Percentiles rank a stretch among this genome's conserved stretches.
These are phyloP conservation scores for Tetrastigma voinierianum DNA, from an alignment of 164 flowering plant species.

Conservation along the genomic window DNA sequence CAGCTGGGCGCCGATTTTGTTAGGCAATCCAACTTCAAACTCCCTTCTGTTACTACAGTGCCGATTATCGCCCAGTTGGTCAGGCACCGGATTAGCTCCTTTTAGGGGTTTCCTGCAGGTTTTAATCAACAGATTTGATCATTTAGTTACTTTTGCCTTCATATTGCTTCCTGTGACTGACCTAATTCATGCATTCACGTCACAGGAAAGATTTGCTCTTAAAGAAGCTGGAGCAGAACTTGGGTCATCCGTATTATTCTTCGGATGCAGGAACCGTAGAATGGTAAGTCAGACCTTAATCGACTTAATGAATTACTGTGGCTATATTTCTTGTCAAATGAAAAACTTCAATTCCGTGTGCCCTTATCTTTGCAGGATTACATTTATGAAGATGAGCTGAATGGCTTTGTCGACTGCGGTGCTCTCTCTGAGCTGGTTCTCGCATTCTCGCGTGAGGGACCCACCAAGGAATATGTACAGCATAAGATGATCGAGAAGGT, in stretches of 20 bases:
- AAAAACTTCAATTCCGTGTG: background rate
- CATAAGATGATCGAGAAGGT: conserved; percentile 94
- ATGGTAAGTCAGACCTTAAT: conserved; percentile 45
- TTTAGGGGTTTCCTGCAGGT: conserved; percentile 99
- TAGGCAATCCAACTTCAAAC: conserved; percentile 88
- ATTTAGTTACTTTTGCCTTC: background rate
- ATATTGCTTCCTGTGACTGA: background rate
- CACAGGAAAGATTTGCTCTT: conserved; percentile 86
- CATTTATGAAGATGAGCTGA: conserved; percentile 88
- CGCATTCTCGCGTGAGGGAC: conserved; percentile 94
- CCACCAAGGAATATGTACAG: conserved; percentile 90
- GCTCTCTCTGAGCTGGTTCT: conserved; percentile 75
- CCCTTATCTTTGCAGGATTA: conserved; percentile 54
- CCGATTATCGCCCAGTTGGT: conserved; percentile 97
- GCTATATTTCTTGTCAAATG: background rate
- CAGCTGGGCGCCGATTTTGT: conserved; percentile 87
- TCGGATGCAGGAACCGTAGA: conserved; percentile 90
- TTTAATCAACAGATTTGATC: conserved; percentile 1
- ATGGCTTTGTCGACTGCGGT: conserved; percentile 61
- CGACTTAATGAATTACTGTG: background rate
- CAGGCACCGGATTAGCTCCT: conserved; percentile 99
- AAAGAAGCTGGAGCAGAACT: conserved; percentile 78
- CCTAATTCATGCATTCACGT: background rate
- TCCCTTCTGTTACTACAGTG: conserved; percentile 67
- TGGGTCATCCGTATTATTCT: conserved; percentile 76